These are phyloP conservation scores for Sutorius australiensis DNA, from an alignment of 768 basidiomycete species.

Conservation along the genomic window DNA sequence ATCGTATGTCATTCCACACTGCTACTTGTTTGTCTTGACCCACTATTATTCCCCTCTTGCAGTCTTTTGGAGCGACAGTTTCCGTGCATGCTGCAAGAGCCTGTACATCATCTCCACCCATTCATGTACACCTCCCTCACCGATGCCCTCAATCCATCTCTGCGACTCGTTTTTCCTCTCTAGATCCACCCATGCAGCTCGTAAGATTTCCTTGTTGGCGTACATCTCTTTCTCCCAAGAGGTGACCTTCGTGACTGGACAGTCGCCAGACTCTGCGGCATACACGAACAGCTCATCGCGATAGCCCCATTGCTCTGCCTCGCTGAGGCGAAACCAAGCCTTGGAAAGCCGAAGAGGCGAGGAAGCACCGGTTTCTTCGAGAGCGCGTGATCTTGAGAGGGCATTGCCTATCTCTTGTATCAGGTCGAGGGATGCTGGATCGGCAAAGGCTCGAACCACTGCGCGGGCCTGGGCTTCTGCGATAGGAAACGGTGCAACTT, in stretches of 20 bases:
- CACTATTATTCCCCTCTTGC: background rate
- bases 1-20: background rate
- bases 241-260: constrained; percentile 36
- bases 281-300: constrained; percentile 56
- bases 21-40: background rate
- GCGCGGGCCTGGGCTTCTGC: constrained; percentile 76
- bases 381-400: constrained; percentile 43
- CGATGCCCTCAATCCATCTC: constrained; percentile 62
- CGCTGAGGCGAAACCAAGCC: constrained; percentile 52
- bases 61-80: background rate
- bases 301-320: constrained; percentile 62
- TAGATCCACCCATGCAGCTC: constrained; percentile 55
- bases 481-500: constrained; percentile 70
- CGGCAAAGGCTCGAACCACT: constrained; percentile 50
- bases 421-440: constrained; percentile 48
- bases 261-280: constrained; percentile 32
- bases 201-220: constrained; percentile 41
- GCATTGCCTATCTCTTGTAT: constrained; percentile 47
- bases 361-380: constrained; percentile 34
- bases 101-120: constrained; percentile 53
- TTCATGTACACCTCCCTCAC: constrained; percentile 50
- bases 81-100: constrained; percentile 24
- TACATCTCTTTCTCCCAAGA: constrained; percentile 62
- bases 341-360: constrained; percentile 43
- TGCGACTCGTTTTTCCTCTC: constrained; percentile 55